These are phyloP conservation scores for Syncephalis plumigaleata DNA, from an alignment of 371 early-diverging fungal species.

Conservation along the genomic window DNA sequence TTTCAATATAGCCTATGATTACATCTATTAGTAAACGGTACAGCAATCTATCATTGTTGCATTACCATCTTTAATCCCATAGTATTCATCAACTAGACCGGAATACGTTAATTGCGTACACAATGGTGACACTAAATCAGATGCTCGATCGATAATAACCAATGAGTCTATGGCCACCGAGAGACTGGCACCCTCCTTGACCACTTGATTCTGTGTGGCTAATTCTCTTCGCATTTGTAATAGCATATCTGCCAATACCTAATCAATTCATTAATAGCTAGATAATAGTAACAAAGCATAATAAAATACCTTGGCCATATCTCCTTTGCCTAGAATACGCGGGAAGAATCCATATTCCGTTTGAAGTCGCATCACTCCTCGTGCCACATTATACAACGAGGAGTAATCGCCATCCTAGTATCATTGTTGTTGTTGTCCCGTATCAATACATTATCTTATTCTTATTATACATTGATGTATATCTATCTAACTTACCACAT, in stretches of 20 bases:
- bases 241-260: conserved; percentile 62
- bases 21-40: neutral
- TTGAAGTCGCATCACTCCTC: conserved; percentile 74
- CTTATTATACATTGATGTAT: no score
- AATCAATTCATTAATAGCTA: no score
- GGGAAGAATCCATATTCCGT: conserved; percentile 74
- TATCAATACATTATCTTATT: neutral
- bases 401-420: conserved; percentile 67
- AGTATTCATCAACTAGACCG: conserved; percentile 74
- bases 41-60: neutral
- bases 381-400: conserved; percentile 56
- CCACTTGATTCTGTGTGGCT: conserved; percentile 29
- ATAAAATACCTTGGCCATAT: conserved; percentile 41
- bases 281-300: no score
- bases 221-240: conserved; percentile 69
- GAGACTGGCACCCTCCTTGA: conserved; percentile 10
- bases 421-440: neutral
- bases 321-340: conserved; percentile 78
- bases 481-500: conserved; percentile 38
- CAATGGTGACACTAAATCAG: conserved; percentile 79
- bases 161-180: conserved; percentile 72
- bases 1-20: conserved; percentile 2
- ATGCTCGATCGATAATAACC: conserved; percentile 75
- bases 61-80: conserved; percentile 42
- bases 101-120: conserved; percentile 90